Percentiles rank a stretch among this genome's conserved stretches.
Conservation (phyloP, 495 filamentous ascomycete species). For the Daldinia concentrica region DNA sequence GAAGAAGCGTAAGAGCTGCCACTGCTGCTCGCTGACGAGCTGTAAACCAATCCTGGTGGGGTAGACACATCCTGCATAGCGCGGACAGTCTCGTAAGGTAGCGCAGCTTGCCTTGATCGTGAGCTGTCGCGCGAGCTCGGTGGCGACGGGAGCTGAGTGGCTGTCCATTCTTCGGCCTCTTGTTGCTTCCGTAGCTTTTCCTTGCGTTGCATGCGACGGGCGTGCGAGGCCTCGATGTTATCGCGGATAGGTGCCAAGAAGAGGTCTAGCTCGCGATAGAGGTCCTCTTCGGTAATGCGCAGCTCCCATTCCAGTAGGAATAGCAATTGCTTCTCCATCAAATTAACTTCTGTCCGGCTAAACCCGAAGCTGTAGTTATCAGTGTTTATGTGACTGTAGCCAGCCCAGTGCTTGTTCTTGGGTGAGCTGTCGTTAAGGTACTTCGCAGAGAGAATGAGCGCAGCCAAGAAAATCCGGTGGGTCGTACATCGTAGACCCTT, state of each 20-base stretch:
- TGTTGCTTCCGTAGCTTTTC: constrained; percentile 49
- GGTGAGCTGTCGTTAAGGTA: constrained; percentile 98
- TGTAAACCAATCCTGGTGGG: constrained; percentile 53
- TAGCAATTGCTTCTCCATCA: constrained; percentile 98
- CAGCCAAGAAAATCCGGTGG: constrained; percentile 95
- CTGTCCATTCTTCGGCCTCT: constrained; percentile 42
- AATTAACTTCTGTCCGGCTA: constrained; percentile 91
- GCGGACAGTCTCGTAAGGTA: constrained; percentile 43
- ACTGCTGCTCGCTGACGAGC: constrained; percentile 53
- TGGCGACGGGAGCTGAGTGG: constrained; percentile 49
- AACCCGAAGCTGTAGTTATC: constrained; percentile 87
- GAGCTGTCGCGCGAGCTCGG: constrained; percentile 53
- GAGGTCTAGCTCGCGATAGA: constrained; percentile 84
- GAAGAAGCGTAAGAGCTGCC: constrained; percentile 49
- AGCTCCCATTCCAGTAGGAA: constrained; percentile 94
- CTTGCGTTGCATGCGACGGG: constrained; percentile 58
- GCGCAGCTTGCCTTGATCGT: constrained; percentile 41
- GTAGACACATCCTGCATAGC: constrained; percentile 48
- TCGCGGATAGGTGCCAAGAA: constrained; percentile 86
- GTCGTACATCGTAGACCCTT: constrained; percentile 98
- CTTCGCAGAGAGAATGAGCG: constrained; percentile 92
- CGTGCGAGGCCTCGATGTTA: constrained; percentile 51
- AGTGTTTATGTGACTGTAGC: constrained; percentile 76
- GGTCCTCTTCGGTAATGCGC: constrained; percentile 81
- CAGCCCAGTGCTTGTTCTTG: constrained; percentile 99